Base-by-base conservation (phyloP, 768 basidiomycete genomes). In the Lactarius trivialis region DNA sequence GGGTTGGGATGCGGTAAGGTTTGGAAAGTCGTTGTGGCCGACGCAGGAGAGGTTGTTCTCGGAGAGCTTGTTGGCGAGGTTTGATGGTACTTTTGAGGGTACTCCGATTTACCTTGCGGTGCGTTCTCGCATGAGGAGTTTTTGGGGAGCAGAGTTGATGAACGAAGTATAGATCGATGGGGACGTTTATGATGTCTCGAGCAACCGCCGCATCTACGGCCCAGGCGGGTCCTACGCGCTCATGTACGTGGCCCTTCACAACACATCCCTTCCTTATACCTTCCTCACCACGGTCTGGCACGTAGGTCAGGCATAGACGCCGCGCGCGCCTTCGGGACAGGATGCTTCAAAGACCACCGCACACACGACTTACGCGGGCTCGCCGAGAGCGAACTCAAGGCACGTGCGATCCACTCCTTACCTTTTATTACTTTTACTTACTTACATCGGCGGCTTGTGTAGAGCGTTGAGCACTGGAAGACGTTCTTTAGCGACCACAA, bases 311-410 rank as follows among this genome's bases (percentile, higher is more conserved):
- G 95, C 14, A 74, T 81, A 56, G 94, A 98, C 73, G 93, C 91
- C n/a, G 89, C 91, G 30, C 79, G 95, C 67, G 89, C 94, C 0
- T 98, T 93, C 73, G 91, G 83, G 50, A 98, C 95, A 2, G 94
- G 94, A 11, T 98, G 95, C 72, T 97, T 98, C 78, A 81, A 85
- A 68, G 84, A 84, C 4, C 95, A 98, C 75, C 83, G 85, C 50
- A 98, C 94, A 41, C 89, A 97, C 75, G 95, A 98, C 76, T 77
- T 88, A 64, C 86, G 95, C 65, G 96, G 89, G 17, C 74, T 98
- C 67, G 79, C 78, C 37, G 84, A 87, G 56, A 73, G 76, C 62
- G 91, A 98, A 74, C 72, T 88, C 64, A 73, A 78, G 71, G 95
- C 90, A 72, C 69, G 84, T 76, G 57, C 24, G 37, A 12, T 33